These are phyloP conservation scores for Aspergillus pseudonomiae DNA, from an alignment of 2,329 filamentous ascomycete genomes.

Conservation along the genomic window DNA sequence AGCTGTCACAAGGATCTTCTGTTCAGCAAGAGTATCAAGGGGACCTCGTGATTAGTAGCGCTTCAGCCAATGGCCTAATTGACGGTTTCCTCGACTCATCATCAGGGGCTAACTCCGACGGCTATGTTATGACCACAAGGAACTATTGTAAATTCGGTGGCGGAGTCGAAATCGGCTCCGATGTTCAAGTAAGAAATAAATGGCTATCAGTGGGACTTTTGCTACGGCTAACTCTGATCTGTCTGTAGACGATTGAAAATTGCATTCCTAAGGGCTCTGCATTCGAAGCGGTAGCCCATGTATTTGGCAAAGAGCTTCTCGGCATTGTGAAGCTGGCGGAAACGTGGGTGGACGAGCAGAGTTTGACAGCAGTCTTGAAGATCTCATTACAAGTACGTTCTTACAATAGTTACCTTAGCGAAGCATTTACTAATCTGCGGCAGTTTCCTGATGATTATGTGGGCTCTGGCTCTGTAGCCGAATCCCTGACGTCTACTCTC, in stretches of 20 bases:
- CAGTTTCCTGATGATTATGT: constrained; percentile 12
- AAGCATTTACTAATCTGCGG: constrained; percentile 26
- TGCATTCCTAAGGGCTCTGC: constrained; percentile 27
- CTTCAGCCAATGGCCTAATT: constrained; percentile 7
- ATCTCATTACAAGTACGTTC: constrained; percentile 39
- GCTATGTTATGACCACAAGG: neutral
- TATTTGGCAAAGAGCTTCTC: constrained; percentile 22
- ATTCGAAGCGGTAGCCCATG: constrained; percentile 14
- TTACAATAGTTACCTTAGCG: neutral
- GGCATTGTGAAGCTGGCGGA: constrained; percentile 43
- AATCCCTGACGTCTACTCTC: constrained; percentile 50
- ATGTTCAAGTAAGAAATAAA: constrained; percentile 9
- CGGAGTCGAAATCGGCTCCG: neutral
- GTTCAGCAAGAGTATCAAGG: constrained; percentile 14
- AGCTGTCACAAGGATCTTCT: constrained; percentile 11
- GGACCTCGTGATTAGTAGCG: constrained; percentile 7
- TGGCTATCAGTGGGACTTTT: neutral
- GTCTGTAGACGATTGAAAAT: constrained; percentile 20
- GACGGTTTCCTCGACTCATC: constrained; percentile 9
- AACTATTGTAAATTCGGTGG: constrained; percentile 15
- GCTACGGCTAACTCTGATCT: neutral
- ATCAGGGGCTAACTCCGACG: neutral
- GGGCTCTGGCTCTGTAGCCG: constrained; percentile 39
- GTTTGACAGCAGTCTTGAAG: constrained; percentile 24
- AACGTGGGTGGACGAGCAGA: constrained; percentile 32